Evolutionary conservation across 306 rosid genomes (phyloP), one percentile per base, ranked within the genome.

Genomic region (Sphenostylis stenocarpa): DNA sequence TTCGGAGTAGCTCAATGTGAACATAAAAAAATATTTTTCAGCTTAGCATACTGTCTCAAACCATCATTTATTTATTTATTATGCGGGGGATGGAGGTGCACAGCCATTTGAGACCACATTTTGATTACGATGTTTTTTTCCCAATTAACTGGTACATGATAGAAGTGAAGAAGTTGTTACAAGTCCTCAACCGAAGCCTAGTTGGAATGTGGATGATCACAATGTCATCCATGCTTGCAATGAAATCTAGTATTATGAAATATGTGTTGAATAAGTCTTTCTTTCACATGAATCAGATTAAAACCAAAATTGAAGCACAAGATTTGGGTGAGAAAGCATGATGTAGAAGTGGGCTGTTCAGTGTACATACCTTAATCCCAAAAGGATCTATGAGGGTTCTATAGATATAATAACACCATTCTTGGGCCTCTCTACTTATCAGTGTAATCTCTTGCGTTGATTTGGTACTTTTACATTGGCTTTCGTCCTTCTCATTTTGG

Each of bases 361-460:
- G 36, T 64, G 36, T 63, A 34, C 55, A 76, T 23, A 49, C 10
- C 53, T 52, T 12, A 49, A 64, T 55, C 52, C 64, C 73, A 21
- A 60, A 72, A 16, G 56, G 29, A 5, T 56, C 7, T 49, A 31
- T 60, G 34, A 43, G 24, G 71, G 49, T 66, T 26, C 16, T 53
- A 51, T 23, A 39, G 67, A 53, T 64, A 64, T 53, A 66, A 67
- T 21, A 53, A 9, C 56, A 53, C 26, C 16, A n/a, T 67, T 77
- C 58, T 67, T 77, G 49, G 66, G 21, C 38, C 3, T 36, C 33
- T 36, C 33, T 53, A 66, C 23, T 31, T 34, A 17, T 41, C 10
- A 9, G 53, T 20, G 39, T 53, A 55, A 53, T 41, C 58, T 39
- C 16, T 26, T 65, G 12, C 17, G 17, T 21, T 45, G 28, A 36